A percentile compares a stretch with the other conserved stretches of the same genome.
Conservation (phyloP, 768 basidiomycete genomes). For the Pleurotus giganteus region DNA sequence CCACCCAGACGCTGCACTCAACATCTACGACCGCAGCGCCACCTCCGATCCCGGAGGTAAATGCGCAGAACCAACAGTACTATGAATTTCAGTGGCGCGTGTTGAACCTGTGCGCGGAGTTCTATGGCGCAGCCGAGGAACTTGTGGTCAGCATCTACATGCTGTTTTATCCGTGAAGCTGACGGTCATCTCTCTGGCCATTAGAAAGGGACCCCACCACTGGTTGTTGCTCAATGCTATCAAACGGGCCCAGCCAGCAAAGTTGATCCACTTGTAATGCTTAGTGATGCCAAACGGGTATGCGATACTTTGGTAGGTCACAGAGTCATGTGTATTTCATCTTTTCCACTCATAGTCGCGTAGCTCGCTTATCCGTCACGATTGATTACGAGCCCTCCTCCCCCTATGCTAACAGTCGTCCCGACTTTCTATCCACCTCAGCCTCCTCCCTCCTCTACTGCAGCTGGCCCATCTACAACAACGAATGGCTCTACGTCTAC, state of each 20-base stretch:
- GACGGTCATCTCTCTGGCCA: neutral
- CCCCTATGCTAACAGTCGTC: slow-evolving; percentile 49
- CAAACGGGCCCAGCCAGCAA: slow-evolving; percentile 67
- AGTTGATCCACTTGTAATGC: slow-evolving; percentile 72
- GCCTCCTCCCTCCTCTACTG: slow-evolving; percentile 16
- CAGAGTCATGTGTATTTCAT: neutral
- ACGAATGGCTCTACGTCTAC: slow-evolving; percentile 25
- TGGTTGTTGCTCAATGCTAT: slow-evolving; percentile 80
- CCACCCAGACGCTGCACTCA: slow-evolving; percentile 8
- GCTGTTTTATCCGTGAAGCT: neutral
- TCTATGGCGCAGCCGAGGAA: slow-evolving; percentile 84
- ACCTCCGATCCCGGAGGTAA: slow-evolving; percentile 47
- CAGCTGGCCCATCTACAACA: slow-evolving; percentile 24
- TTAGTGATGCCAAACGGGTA: slow-evolving; percentile 72
- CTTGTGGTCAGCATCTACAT: slow-evolving; percentile 59
- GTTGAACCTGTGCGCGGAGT: slow-evolving; percentile 78
- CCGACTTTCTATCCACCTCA: slow-evolving; percentile 40
- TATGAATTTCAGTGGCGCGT: slow-evolving; percentile 88
- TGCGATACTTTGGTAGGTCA: slow-evolving; percentile 70
- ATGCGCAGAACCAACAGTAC: slow-evolving; percentile 71
- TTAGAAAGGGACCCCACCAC: slow-evolving; percentile 59
- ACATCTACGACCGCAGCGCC: slow-evolving; percentile 23
- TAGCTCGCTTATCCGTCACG: slow-evolving; percentile 76
- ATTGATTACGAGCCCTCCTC: slow-evolving; percentile 64
- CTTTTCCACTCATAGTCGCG: slow-evolving; percentile 12